Evolutionary conservation across 257 asterid species (phyloP), one percentile per base, ranked within the genome.

Genomic region (Nicotiana noctiflora): DNA sequence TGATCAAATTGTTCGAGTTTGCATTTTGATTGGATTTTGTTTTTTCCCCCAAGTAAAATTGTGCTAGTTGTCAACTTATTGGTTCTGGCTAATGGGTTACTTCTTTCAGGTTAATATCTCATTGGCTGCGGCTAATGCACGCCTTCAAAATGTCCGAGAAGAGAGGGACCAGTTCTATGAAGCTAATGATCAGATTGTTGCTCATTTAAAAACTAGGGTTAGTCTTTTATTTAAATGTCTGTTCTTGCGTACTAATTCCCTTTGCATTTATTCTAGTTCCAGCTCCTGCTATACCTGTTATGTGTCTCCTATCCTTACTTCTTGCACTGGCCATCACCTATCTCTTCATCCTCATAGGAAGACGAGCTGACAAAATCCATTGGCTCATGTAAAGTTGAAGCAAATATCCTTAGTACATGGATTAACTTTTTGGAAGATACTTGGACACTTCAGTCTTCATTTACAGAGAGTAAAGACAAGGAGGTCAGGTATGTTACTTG

Each of bases 131-230:
- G 94, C 89, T 77, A 89, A 88, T 88, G 92, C 91, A 80, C 97
- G 98, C 84, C 95, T 91, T 80, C 98, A 84, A 85, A 94, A 92
- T 80, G 93, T 79, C 82, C 88, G 74, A 77, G 99, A 96, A 82
- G 99, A 96, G 87, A 96, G 96, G 88, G 98, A 92, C 83, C 98
- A 96, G 79, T 96, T 96, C 87, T 96, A 90, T 83, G 98, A 96
- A 79, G 99, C 99, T 82, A 96, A 96, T 84, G 98, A 94, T 87
- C 95, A 94, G 83, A 88, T 96, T 87, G 95, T 96, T 86, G 87
- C 99, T 77, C 98, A 90, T 87, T 81, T 96, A 72, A 94, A 90
- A 87, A 85, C 96, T 59, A 94, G 91, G 98, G 99, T 94, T 55
- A 23, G 86, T 84, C 61, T 80, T 80, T 81, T 53, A 40, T 21